phyloP scores from a whole-genome alignment of 2,329 filamentous ascomycete genomes.

The Setomelanomma holmii region DNA sequence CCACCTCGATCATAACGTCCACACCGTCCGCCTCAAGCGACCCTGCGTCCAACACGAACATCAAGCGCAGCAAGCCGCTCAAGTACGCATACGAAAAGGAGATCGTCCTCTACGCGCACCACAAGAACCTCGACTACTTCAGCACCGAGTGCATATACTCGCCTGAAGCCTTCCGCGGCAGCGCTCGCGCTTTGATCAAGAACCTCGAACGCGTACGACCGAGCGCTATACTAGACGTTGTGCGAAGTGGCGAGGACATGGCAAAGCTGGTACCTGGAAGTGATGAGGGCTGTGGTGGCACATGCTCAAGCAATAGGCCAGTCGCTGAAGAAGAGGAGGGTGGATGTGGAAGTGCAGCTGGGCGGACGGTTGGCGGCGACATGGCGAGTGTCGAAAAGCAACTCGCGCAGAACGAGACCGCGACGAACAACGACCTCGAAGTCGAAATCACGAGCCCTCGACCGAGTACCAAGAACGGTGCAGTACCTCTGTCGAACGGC shows the following conservation, averaged over 20 bases:
- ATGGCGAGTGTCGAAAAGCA: slow-evolving; percentile 83
- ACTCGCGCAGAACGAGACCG: slow-evolving; percentile 69
- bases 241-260: slow-evolving; percentile 96
- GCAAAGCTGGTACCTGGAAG: slow-evolving; percentile 76
- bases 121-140: slow-evolving; percentile 97
- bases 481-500: slow-evolving; percentile 17
- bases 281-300: slow-evolving; percentile 44
- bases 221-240: slow-evolving; percentile 93
- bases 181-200: slow-evolving; percentile 90
- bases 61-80: slow-evolving; percentile 93
- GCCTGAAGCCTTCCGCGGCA: slow-evolving; percentile 93
- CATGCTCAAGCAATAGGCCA: slow-evolving; percentile 39
- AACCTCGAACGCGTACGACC: slow-evolving; percentile 91
- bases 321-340: slow-evolving; percentile 66
- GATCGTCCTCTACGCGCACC: slow-evolving; percentile 95
- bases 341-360: slow-evolving; percentile 77
- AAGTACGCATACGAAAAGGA: slow-evolving; percentile 99
- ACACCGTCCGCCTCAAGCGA: slow-evolving; percentile 62
- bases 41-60: slow-evolving; percentile 69
- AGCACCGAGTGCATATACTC: slow-evolving; percentile 99
- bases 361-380: slow-evolving; percentile 72
- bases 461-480: slow-evolving; percentile 18
- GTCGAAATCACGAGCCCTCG: slow-evolving; percentile 64
- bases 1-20: slow-evolving; percentile 83
- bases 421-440: slow-evolving; percentile 65